Percentiles rank a stretch among this genome's conserved stretches.
Conservation (phyloP, 2,329 filamentous ascomycete genomes). For the Trichoderma pleuroti region DNA sequence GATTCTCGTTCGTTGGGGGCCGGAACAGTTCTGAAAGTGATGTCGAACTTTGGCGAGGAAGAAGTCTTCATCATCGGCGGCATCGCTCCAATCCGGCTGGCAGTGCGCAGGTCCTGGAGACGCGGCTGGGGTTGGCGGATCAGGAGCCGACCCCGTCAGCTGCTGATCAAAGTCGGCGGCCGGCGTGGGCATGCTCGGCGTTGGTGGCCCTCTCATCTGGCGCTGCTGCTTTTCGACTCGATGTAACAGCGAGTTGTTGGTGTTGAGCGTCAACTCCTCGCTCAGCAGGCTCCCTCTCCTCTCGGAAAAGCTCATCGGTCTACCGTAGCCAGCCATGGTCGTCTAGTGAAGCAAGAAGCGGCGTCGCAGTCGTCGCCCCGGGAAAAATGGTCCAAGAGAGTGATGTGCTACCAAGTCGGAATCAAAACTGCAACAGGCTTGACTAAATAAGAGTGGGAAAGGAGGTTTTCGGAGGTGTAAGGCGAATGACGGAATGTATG, state of each 20-base stretch:
- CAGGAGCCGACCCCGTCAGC: slow-evolving; percentile 58
- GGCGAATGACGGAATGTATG: not conserved
- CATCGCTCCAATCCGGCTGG: slow-evolving; percentile 70
- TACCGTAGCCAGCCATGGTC: slow-evolving; percentile 38
- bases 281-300: slow-evolving; percentile 55
- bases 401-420: not conserved
- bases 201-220: slow-evolving; percentile 56
- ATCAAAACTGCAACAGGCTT: not conserved
- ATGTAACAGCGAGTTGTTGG: slow-evolving; percentile 42
- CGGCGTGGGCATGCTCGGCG: slow-evolving; percentile 63
- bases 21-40: slow-evolving; percentile 74
- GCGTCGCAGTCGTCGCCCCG: not conserved
- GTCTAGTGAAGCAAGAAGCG: not conserved
- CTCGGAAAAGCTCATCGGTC: slow-evolving; percentile 59
- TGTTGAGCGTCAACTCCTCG: slow-evolving; percentile 56
- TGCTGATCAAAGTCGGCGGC: slow-evolving; percentile 61
- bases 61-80: slow-evolving; percentile 76
- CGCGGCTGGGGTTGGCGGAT: slow-evolving; percentile 62
- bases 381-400: not conserved
- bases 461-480: not conserved
- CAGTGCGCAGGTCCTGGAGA: slow-evolving; percentile 60
- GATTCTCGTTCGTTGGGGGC: slow-evolving; percentile 73
- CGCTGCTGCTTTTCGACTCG: slow-evolving; percentile 49
- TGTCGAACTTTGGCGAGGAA: slow-evolving; percentile 75
- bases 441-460: not conserved